Evolutionary conservation across 2,329 filamentous ascomycete genomes (phyloP).

Genomic region (Colletotrichum sidae): DNA sequence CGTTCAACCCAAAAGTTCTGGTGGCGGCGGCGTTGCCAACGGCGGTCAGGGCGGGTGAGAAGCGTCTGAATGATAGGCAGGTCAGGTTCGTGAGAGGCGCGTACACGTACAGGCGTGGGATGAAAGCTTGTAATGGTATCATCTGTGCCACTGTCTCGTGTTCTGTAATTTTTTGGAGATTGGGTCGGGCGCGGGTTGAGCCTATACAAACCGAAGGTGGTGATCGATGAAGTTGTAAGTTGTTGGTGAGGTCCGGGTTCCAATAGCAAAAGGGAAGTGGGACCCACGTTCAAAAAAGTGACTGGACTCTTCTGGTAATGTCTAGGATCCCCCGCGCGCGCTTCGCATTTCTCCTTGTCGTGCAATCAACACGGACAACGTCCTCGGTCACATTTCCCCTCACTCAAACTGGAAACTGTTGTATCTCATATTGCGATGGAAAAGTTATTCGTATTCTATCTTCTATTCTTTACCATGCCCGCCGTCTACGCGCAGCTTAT

Average conservation of each 20-base stretch:
- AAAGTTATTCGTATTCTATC: neutral
- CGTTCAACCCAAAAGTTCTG: conserved; percentile 10
- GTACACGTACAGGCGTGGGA: conserved; percentile 24
- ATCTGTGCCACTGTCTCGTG: conserved; percentile 10
- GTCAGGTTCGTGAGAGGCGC: conserved; percentile 17
- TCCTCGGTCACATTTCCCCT: neutral
- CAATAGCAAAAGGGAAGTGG: conserved; percentile 18
- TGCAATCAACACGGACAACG: neutral
- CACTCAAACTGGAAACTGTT: neutral
- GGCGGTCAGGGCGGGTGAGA: conserved; percentile 25
- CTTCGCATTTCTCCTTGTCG: neutral
- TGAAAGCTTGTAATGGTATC: conserved; percentile 16
- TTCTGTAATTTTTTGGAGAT: conserved; percentile 4
- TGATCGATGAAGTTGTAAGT: conserved; percentile 15
- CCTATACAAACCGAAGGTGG: conserved; percentile 12
- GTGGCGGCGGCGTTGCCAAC: conserved; percentile 10
- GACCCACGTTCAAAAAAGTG: conserved; percentile 15
- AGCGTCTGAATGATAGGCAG: conserved; percentile 24
- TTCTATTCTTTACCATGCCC: neutral
- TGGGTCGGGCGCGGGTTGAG: conserved; percentile 11
- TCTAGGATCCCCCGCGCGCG: conserved; percentile 4
- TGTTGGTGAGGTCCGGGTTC: conserved; percentile 1
- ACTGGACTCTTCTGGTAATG: conserved; percentile 16
- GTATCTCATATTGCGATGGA: neutral
- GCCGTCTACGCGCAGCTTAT: no score